Evolutionary conservation across 495 filamentous ascomycete species (phyloP).

Genomic region (Cenococcum geophilum): DNA sequence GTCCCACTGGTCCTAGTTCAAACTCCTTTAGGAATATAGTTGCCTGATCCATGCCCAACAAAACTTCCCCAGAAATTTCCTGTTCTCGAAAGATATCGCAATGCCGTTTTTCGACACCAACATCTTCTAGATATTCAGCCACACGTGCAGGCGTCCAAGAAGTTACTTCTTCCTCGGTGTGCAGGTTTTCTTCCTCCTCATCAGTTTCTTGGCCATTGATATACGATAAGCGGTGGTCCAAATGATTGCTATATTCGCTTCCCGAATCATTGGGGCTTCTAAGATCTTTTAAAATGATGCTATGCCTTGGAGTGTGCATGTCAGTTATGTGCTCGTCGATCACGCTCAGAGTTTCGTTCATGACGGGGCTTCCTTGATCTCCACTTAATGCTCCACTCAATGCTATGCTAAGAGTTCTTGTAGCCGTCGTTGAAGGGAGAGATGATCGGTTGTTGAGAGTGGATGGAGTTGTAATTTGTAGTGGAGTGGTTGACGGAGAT

Average conservation of each 20-base stretch:
- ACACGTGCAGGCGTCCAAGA: conserved; percentile 72
- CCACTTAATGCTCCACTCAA: conserved; percentile 38
- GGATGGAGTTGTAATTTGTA: conserved; percentile 18
- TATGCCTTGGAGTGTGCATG: conserved; percentile 68
- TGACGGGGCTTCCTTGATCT: conserved; percentile 57
- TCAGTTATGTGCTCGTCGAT: conserved; percentile 98
- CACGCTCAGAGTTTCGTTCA: conserved; percentile 94
- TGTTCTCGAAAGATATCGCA: conserved; percentile 93
- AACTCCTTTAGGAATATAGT: conserved; percentile 92
- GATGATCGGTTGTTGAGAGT: conserved; percentile 14
- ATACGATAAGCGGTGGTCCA: conserved; percentile 74
- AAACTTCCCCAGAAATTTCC: conserved; percentile 89
- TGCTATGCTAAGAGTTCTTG: conserved; percentile 46
- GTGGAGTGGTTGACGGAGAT: conserved; percentile 8
- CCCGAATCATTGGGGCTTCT: conserved; percentile 66
- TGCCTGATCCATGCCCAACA: conserved; percentile 90
- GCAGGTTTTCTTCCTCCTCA: conserved; percentile 40
- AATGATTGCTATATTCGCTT: conserved; percentile 79
- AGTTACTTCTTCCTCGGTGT: conserved; percentile 42
- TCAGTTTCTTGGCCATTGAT: conserved; percentile 66
- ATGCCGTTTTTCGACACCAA: conserved; percentile 74
- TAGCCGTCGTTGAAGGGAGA: conserved; percentile 23
- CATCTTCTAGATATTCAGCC: conserved; percentile 73
- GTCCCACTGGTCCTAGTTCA: conserved; percentile 84
- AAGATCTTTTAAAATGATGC: conserved; percentile 44